Base-by-base conservation (phyloP, 2,329 filamentous ascomycete genomes). In the Epichloe festucae region DNA sequence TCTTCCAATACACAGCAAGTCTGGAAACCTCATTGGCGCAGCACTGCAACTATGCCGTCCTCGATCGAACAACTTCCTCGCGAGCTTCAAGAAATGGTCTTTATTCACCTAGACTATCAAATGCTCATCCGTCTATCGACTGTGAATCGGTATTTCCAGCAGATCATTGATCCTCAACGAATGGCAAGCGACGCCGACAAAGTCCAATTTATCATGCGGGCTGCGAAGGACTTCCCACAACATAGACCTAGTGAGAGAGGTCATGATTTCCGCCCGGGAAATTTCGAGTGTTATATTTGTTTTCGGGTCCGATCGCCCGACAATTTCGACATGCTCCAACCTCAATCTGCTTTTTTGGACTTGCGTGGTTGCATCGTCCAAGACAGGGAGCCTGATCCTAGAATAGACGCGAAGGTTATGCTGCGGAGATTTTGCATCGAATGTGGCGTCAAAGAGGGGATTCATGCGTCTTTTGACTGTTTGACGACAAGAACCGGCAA, bases 281-380 rank as follows among this genome's bases (percentile, higher is more conserved):
- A 71, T 56, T 66, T 68, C 44, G 69, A 70, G 53, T 71, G 68
- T 56, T 71, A 70, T 56, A 59, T 69, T 27, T 71, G 69, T 59
- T 71, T 67, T 53, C 64, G 67, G 2, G 67, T 71, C n/a, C 63
- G 68, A 44, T 59, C 60, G 3, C 67, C 68, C 5, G 64, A 66
- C 41, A 61, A 66, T 52, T 71, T 71, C 55, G 67, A 71, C 53
- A 60, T 63, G 52, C 58, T 66, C 15, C 68, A 70, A 52, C 60
- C 62, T 3, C 59, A 62, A 40, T 59, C 59, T 14, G 62, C 64
- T 17, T 65, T 52, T 52, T 54, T 70, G 42, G 66, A 70, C 55
- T 49, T 52, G 34, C 54, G 56, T 12, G 65, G 65, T 23, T 59
- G 57, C 23, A 53, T 66, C 17, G 56, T 70, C 21, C 60, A 57